Percentiles rank a stretch among this genome's conserved stretches.
Conservation (phyloP, 2,329 filamentous ascomycete genomes). For the Penicillium griseofulvum region DNA sequence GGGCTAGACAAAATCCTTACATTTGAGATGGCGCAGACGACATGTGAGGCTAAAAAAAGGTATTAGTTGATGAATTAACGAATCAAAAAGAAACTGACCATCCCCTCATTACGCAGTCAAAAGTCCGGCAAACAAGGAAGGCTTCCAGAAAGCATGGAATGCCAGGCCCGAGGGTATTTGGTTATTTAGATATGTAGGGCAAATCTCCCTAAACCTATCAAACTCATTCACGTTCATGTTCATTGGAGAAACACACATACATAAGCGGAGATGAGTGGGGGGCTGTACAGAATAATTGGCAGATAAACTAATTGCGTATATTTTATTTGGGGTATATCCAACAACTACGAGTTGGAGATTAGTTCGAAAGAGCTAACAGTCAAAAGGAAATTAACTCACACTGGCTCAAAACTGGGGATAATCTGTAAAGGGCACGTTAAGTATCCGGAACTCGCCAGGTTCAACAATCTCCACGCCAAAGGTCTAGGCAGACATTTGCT, state of each 20-base stretch:
- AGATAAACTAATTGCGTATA: conserved; percentile 12
- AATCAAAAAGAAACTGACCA: conserved; percentile 28
- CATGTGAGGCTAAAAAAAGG: conserved; percentile 33
- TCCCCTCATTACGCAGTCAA: conserved; percentile 39
- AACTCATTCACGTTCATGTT: neutral
- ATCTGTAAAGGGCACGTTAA: conserved; percentile 8
- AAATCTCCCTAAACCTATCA: neutral
- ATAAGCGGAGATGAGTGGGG: neutral
- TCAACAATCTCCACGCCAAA: conserved; percentile 15
- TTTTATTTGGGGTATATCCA: conserved; percentile 15
- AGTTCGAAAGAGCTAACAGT: conserved; percentile 8
- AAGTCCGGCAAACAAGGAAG: conserved; percentile 22
- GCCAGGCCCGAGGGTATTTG: conserved; percentile 7
- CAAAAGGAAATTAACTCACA: conserved; percentile 2
- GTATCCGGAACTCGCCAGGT: neutral
- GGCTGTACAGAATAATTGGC: neutral
- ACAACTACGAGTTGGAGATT: conserved; percentile 16
- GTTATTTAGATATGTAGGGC: conserved; percentile 4
- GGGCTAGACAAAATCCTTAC: conserved; percentile 14
- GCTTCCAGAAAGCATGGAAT: conserved; percentile 23
- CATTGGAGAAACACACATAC: neutral
- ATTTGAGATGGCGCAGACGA: conserved; percentile 41
- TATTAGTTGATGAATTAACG: conserved; percentile 10
- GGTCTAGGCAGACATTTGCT: conserved; percentile 12
- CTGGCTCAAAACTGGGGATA: conserved; percentile 2